Conservation (phyloP, 1,284 basidiomycete species). For the Irpex rosettiformis region DNA sequence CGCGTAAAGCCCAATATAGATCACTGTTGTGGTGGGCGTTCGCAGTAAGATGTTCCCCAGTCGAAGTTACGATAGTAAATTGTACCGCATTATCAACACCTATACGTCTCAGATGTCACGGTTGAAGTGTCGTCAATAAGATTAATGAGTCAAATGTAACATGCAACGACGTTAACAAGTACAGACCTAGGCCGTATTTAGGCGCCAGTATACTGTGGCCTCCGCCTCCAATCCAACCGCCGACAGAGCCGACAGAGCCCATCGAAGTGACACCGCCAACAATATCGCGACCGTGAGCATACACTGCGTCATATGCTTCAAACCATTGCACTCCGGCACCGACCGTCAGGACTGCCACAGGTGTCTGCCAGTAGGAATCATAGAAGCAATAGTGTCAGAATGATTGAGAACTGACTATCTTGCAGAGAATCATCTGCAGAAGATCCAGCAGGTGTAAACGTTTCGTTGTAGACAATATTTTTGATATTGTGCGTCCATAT, state of each 20-base stretch:
- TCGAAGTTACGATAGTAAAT: slow-evolving; percentile 35
- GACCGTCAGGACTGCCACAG: slow-evolving; percentile 32
- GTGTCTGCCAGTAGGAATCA: neutral
- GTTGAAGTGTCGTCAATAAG: neutral
- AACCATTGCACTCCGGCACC: slow-evolving; percentile 43
- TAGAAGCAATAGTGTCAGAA: too few relatives aligned
- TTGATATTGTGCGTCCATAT: slow-evolving; percentile 25
- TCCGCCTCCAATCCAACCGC: slow-evolving; percentile 42
- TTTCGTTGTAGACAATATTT: slow-evolving; percentile 20
- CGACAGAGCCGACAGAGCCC: slow-evolving; percentile 29
- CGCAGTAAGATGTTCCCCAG: slow-evolving; percentile 32
- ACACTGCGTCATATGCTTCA: slow-evolving; percentile 37
- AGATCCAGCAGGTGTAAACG: slow-evolving; percentile 19
- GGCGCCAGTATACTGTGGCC: slow-evolving; percentile 37
- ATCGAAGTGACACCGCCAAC: slow-evolving; percentile 30
- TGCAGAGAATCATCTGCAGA: slow-evolving; percentile 11
- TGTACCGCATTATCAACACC: slow-evolving; percentile 40
- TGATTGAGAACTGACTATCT: neutral
- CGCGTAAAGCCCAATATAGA: slow-evolving; percentile 49
- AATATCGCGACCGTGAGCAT: slow-evolving; percentile 20
- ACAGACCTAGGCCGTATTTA: slow-evolving; percentile 36
- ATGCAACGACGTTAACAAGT: too few relatives aligned
- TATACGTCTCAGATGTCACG: neutral
- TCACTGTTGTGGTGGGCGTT: slow-evolving; percentile 35
- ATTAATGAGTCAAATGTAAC: neutral